Conservation (phyloP, 2,329 filamentous ascomycete genomes). For the Pseudogymnoascus sp. region DNA sequence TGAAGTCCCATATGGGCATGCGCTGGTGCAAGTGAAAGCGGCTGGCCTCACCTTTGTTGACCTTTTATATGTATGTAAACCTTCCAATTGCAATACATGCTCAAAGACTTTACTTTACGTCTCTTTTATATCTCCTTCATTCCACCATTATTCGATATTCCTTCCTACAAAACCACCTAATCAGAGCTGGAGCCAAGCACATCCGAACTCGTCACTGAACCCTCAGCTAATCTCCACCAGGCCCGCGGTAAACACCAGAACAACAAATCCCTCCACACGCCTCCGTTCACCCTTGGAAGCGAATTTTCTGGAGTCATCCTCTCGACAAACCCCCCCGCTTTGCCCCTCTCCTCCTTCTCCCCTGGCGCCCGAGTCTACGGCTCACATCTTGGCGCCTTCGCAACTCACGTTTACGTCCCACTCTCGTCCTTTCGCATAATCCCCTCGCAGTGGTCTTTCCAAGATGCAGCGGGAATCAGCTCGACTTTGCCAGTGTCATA, state of each 20-base stretch:
- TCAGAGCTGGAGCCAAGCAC: constrained; percentile 8
- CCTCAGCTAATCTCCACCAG: constrained; percentile 19
- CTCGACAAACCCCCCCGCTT: constrained; percentile 36
- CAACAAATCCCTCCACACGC: constrained; percentile 46
- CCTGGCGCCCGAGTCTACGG: constrained; percentile 50
- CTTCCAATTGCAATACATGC: neutral
- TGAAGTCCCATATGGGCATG: constrained; percentile 29
- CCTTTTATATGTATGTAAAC: constrained; percentile 41
- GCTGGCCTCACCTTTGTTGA: constrained; percentile 55
- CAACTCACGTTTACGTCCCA: constrained; percentile 41
- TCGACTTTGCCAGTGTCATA: constrained; percentile 48
- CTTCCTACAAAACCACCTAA: neutral
- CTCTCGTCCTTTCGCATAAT: constrained; percentile 35
- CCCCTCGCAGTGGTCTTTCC: constrained; percentile 39
- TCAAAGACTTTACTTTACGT: neutral
- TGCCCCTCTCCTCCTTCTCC: constrained; percentile 31
- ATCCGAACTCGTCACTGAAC: neutral
- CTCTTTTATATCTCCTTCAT: neutral
- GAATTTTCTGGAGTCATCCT: constrained; percentile 52
- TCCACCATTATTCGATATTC: neutral
- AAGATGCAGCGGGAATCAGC: constrained; percentile 46
- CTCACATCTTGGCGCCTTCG: constrained; percentile 43
- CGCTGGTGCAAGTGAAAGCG: constrained; percentile 44
- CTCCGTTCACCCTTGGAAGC: constrained; percentile 53
- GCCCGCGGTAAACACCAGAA: constrained; percentile 54